Percentiles rank a stretch among this genome's conserved stretches.
phyloP scores from a whole-genome alignment of 179 eudicot genomes.

The Actinidia arguta region DNA sequence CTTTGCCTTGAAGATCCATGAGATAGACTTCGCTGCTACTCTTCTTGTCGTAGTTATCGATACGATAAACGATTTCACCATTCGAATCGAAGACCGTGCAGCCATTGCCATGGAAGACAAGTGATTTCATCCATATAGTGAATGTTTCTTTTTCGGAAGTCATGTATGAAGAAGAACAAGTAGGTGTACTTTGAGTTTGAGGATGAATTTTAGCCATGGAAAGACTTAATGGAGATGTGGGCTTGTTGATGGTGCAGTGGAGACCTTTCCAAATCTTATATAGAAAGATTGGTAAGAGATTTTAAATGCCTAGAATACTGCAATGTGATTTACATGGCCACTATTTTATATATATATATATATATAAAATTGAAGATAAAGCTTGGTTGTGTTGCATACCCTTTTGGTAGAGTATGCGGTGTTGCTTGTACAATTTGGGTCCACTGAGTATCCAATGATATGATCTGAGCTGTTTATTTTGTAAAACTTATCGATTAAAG shows the following conservation, averaged over 20 bases:
- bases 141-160: constrained; percentile 45
- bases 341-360: no score
- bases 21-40: constrained; percentile 42
- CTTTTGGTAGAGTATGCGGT: no score
- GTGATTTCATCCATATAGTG: constrained; percentile 87
- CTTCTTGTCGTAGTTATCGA: constrained; percentile 72
- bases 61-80: constrained; percentile 67
- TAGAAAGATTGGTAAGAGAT: background rate
- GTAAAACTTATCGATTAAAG: no score
- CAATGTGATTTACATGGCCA: constrained; percentile 6
- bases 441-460: no score
- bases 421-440: no score
- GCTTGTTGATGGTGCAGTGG: background rate
- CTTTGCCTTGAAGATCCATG: constrained; percentile 54
- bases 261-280: constrained; percentile 3
- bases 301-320: background rate
- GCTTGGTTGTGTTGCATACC: background rate
- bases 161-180: constrained; percentile 16
- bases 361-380: background rate
- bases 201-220: constrained; percentile 35
- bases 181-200: background rate
- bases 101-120: constrained; percentile 65
- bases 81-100: constrained; percentile 67
- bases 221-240: background rate
- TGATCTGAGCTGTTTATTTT: no score